Evolutionary conservation across 441 rosid species (phyloP), one percentile per base, ranked within the genome.

Genomic region (Melianthus villosus): DNA sequence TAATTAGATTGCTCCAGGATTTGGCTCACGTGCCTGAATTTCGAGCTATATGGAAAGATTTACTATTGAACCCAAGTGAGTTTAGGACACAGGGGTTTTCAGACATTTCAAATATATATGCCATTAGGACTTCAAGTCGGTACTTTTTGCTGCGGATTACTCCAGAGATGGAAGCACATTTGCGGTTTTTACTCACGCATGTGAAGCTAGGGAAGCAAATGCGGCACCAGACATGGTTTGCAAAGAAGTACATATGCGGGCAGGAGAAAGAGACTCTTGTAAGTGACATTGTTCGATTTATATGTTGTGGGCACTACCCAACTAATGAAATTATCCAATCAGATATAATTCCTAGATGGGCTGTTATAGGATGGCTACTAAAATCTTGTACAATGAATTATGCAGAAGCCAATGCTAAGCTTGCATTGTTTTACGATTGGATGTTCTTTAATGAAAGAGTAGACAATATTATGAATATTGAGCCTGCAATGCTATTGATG

Each of bases 341-440:
- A 4, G 77, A 67, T 36, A 41, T 76, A 42, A 57, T 74, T 69
- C 95, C 95, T 0, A 72, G 95, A 46, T 87, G 97, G 94, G 91
- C 91, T 31, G 66, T 74, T 22, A 39, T 83, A 34, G 97, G 95
- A 36, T 83, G 91, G 93, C 56, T 83, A n/a, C 51, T 87, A 9
- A 72, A 57, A 23, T 51, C 44, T 12, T 74, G 77, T 39, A 69
- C 59, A 49, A 76, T 68, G 51, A 80, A 48, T 22, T 59, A 77
- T 47, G 50, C 64, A 15, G 79, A 67, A 63, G 64, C 63, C 29
- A 67, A 68, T 49, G 64, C 42, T 7, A 87, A 64, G 75, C 56
- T 83, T 19, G 91, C 95, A 35, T 39, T 87, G 55, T 69, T 83
- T 54, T 78, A 68, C 34, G 95, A 87, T 40, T 80, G 93, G 97